phyloP scores from a whole-genome alignment of 305 asterid genomes.

The Caryopteris hybrid region DNA sequence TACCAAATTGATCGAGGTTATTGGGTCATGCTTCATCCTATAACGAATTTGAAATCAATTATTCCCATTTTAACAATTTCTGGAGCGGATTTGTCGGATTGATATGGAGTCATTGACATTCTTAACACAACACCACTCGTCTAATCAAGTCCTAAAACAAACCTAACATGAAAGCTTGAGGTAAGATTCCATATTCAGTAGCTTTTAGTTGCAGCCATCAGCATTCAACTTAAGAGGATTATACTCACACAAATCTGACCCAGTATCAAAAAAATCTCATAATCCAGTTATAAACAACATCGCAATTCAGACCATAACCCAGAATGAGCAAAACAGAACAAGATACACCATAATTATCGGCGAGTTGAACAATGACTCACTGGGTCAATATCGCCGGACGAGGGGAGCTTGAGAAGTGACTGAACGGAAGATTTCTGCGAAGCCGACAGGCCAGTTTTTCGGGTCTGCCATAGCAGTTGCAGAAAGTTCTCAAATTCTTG shows the following conservation, averaged over 20 bases:
- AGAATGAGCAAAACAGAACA: not conserved
- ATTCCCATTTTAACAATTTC: not conserved
- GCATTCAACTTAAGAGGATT: not conserved
- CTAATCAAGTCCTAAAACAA: not conserved
- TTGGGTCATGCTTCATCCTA: no score
- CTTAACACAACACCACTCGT: not conserved
- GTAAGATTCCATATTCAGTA: not conserved
- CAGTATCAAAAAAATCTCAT: not conserved
- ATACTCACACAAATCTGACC: not conserved
- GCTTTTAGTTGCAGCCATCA: not conserved
- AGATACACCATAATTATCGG: not conserved
- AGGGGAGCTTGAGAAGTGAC: constrained; percentile 34
- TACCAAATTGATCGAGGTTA: not conserved
- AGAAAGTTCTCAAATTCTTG: constrained; percentile 35
- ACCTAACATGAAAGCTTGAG: not conserved
- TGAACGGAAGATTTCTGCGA: constrained; percentile 30
- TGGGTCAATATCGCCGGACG: constrained; percentile 30
- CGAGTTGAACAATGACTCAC: constrained; percentile 21
- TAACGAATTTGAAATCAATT: not conserved
- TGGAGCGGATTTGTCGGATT: not conserved
- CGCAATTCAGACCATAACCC: not conserved
- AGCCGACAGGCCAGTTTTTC: constrained; percentile 31
- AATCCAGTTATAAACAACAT: not conserved
- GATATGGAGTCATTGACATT: not conserved
- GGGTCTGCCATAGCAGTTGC: constrained; percentile 38